Base-by-base conservation (phyloP, 192 early-diverging fungal species). In the Podila minutissima region DNA sequence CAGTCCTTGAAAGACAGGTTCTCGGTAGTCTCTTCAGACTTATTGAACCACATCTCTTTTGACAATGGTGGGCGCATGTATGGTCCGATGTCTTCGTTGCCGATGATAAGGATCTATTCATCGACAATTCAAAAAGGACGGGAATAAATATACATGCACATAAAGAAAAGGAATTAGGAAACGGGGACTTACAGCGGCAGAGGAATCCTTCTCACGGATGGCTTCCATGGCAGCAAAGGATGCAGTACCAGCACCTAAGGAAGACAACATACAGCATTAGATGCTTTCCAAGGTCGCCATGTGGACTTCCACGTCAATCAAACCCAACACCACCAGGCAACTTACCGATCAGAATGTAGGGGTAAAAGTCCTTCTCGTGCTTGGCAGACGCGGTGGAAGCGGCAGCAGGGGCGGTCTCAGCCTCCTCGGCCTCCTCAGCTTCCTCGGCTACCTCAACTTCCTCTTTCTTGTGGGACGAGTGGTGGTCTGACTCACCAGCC, bases 41-140 rank as follows among this genome's bases (percentile, higher is more conserved):
- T 84, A 55, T 87, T 84, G 66, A 86, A 84, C 91, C 91, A 92
- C 74, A 92, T 83, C 71, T 92, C 91, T 72, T 92, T 92, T 53
- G 88, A 88, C 62, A 92, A 75, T 59, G 89, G 91, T 19, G 91
- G 91, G 29, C 91, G 84, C 86, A 87, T 84, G 63, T 92, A 90
- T 26, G 91, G 91, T 62, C 82, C 76, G 62, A 83, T 64, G 24
- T 72, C 74, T 66, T 92, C 88, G 41, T 83, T 87, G 17, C 86
- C 85, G 69, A 92, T 87, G 59, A 92, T 88, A 57, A 92, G 82
- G 24, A 87, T 72, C 84, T 86, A 81, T 5, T 41, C 41, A 46
- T 46, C 2, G 13, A 8, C 12, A 46, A 17, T 46, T 46, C 3
- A 55, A 15, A 6, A 53, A 53, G 17, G 8, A 5, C 9, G 53